Evolutionary conservation across 2,329 filamentous ascomycete genomes (phyloP), one percentile per base, ranked within the genome.

Genomic region (Aspergillus ochraceoroseus): DNA sequence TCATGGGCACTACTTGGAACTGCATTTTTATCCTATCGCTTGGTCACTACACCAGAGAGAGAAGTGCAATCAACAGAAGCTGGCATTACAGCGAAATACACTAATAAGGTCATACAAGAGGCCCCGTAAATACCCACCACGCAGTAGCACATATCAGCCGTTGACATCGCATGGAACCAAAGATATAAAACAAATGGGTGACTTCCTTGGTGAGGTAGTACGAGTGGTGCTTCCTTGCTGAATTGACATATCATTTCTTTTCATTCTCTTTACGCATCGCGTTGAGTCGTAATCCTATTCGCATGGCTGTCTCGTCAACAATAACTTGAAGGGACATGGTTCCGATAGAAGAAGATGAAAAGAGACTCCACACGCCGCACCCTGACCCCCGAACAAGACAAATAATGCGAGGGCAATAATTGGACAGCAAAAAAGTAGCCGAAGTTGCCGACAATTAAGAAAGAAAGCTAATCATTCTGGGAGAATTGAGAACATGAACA

Each of bases 331-430:
- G 47, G 44, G 41, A 50, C 46, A 52, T 53, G 48, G 48, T 47
- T 51, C 40, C 52, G 43, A 49, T 47, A 52, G 38, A 48, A 46
- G 48, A 54, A 49, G 46, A 55, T 43, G 44, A 44, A 53, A 50
- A 40, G 50, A 34, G 49, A 57, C 54, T 54, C 52, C 54, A 56
- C 54, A 48, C 54, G 51, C 53, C 52, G 40, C 46, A 34, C 48
- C 41, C 46, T 41, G 27, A 39, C 51, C 50, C n/a, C 53, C 39
- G 38, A 46, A 49, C 48, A 53, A 52, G 43, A 53, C 39, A 56
- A 43, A 52, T 28, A 47, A 42, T 33, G 46, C 49, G 40, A 34
- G 38, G 42, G 38, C 43, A 47, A 48, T 43, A 18, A 43, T 39
- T 38, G 19, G 41, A 47, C 38, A 47, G 32, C 32, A 40, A 51